Percentiles rank a stretch among this genome's conserved stretches.
Evolutionary conservation across 2,329 filamentous ascomycete genomes (phyloP).

Genomic region (Colletotrichum sansevieriae): DNA sequence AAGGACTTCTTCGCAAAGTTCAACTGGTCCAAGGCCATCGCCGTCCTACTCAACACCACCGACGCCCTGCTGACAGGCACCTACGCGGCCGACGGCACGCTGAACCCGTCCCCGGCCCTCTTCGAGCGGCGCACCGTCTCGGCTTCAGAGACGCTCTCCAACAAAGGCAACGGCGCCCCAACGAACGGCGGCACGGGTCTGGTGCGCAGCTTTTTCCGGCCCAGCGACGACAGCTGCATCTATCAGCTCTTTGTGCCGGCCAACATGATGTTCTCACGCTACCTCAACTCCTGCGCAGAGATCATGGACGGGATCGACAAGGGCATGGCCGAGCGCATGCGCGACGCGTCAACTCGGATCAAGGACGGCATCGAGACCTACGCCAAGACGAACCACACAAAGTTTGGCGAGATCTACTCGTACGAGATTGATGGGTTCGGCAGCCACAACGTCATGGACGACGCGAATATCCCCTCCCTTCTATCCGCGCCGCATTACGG

Average conservation of each 20-base stretch:
- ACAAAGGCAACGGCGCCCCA: slow-evolving; percentile 84
- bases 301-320: slow-evolving; percentile 60
- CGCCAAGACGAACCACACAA: slow-evolving; percentile 73
- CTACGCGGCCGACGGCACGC: slow-evolving; percentile 70
- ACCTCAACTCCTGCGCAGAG: slow-evolving; percentile 64
- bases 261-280: slow-evolving; percentile 85
- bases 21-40: slow-evolving; percentile 80
- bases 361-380: slow-evolving; percentile 76
- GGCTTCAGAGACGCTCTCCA: slow-evolving; percentile 84
- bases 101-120: slow-evolving; percentile 75
- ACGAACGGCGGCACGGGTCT: slow-evolving; percentile 84
- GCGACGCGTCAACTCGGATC: slow-evolving; percentile 67
- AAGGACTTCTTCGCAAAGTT: slow-evolving; percentile 78
- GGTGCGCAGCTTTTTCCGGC: slow-evolving; percentile 88
- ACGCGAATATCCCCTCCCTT: slow-evolving; percentile 73
- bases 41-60: slow-evolving; percentile 77
- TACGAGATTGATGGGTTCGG: slow-evolving; percentile 80
- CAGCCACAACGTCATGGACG: slow-evolving; percentile 71
- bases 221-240: slow-evolving; percentile 88
- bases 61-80: slow-evolving; percentile 80
- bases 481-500: slow-evolving; percentile 72
- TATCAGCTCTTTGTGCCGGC: slow-evolving; percentile 90
- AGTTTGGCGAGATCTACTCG: slow-evolving; percentile 75
- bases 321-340: slow-evolving; percentile 71
- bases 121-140: slow-evolving; percentile 80